Percentiles rank a stretch among this genome's conserved stretches.
These are phyloP conservation scores for Trichoderma reesei DNA, from an alignment of 495 filamentous ascomycete genomes.

Conservation along the genomic window DNA sequence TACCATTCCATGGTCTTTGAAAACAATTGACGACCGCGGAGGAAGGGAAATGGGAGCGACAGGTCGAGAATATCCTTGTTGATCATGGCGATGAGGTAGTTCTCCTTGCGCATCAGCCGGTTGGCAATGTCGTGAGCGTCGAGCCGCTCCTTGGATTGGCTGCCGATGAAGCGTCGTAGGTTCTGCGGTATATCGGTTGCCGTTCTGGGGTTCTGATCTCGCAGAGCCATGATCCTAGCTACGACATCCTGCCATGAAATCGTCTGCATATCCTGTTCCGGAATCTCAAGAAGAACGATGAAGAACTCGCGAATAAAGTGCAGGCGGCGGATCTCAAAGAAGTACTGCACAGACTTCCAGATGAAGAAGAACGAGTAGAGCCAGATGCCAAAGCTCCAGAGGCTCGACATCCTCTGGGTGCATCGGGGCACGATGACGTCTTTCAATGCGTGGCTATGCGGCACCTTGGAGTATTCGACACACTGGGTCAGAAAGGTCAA, in stretches of 20 bases:
- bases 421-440: constrained; percentile 76
- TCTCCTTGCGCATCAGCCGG: constrained; percentile 89
- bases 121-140: constrained; percentile 98
- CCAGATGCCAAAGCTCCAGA: constrained; percentile 73
- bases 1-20: constrained; percentile 81
- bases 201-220: constrained; percentile 80
- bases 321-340: constrained; percentile 67
- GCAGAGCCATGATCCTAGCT: constrained; percentile 71
- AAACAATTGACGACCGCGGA: constrained; percentile 67
- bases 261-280: constrained; percentile 89
- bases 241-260: constrained; percentile 95
- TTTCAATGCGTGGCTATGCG: constrained; percentile 61
- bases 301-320: constrained; percentile 83
- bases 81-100: constrained; percentile 90
- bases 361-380: constrained; percentile 83
- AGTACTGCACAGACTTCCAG: constrained; percentile 61
- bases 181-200: constrained; percentile 38
- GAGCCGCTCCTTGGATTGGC: constrained; percentile 86
- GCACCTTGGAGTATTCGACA: constrained; percentile 69
- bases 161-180: constrained; percentile 59
- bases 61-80: constrained; percentile 93
- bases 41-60: constrained; percentile 73
- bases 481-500: constrained; percentile 80
- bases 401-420: constrained; percentile 74
- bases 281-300: constrained; percentile 71